Evolutionary conservation across 352 stramenopile species (phyloP), one percentile per base, ranked within the genome.

Genomic region (Pythium folliculosum): DNA sequence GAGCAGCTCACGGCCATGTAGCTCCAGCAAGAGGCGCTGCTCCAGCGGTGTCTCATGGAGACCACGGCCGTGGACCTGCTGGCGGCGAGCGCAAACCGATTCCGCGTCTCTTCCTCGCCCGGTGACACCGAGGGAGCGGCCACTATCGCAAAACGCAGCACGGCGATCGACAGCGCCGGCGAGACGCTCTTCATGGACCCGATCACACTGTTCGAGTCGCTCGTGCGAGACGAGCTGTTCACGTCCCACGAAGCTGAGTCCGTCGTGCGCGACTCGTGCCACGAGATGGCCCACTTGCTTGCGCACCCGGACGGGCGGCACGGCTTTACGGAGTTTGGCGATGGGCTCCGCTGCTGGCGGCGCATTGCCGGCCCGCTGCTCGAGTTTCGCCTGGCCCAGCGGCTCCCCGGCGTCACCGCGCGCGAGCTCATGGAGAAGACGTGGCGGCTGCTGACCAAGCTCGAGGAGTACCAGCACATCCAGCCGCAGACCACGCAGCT

Each of bases 351-450:
- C n/a, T 17, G 21, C 22, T 35, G 37, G 2, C 38, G 21, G 19
- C 17, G 19, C 23, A 19, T 48, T 14, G 21, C 19, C 3, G 27
- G 14, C 35, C 30, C 25, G 48, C 5, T 7, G 52, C 55, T 88
- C 38, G 75, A 78, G 43, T 88, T 89, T 64, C 83, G 81, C 69
- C 60, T 88, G 13, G 75, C 78, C 49, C 76, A 88, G 62, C 48
- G 63, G 23, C 85, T 89, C n/a, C 70, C 75, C 40, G 71, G 12
- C 50, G 69, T 58, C 8, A 30, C 14, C 5, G 16, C 51, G 17
- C 25, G n/a, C 7, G 79, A 89, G 51, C 67, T 89, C 27, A 77
- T 89, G 70, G 78, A 86, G 62, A 86, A 86, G 67, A 89, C 81
- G 44, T 89, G 78, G 78, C 64, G 75, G 38, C 52, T 89, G 65